phyloP scores from a whole-genome alignment of 495 filamentous ascomycete species.

The Glarea lozoyensis region DNA sequence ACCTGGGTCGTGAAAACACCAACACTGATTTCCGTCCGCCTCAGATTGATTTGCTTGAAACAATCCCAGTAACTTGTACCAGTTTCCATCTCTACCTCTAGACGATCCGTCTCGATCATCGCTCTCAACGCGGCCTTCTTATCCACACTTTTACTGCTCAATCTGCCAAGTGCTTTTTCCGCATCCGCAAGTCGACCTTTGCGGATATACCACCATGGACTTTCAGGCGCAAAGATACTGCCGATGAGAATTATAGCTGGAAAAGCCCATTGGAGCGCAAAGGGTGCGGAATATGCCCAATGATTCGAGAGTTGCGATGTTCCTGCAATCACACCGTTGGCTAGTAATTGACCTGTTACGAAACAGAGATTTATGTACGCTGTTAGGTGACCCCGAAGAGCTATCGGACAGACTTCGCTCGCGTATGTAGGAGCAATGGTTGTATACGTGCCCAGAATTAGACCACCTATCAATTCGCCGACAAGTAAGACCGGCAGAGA shows the following conservation, averaged over 20 bases:
- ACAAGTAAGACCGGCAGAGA: constrained; percentile 51
- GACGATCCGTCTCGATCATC: constrained; percentile 61
- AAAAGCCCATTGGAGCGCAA: constrained; percentile 60
- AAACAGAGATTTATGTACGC: constrained; percentile 67
- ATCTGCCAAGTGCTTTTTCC: constrained; percentile 44
- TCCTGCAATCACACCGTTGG: constrained; percentile 49
- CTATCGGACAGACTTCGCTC: constrained; percentile 51
- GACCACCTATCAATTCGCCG: constrained; percentile 41
- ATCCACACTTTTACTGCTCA: constrained; percentile 51
- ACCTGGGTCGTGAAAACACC: constrained; percentile 64
- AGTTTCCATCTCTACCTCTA: constrained; percentile 50
- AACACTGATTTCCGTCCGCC: constrained; percentile 61
- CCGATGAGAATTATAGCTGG: constrained; percentile 53
- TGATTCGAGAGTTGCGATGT: constrained; percentile 41
- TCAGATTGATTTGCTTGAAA: constrained; percentile 54
- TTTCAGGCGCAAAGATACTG: constrained; percentile 59
- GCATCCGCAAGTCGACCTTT: constrained; percentile 44
- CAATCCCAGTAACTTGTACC: constrained; percentile 54
- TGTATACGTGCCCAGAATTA: constrained; percentile 59
- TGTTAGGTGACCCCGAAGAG: constrained; percentile 54
- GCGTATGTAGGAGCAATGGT: constrained; percentile 39
- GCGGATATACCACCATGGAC: constrained; percentile 66
- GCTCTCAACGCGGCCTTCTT: constrained; percentile 56
- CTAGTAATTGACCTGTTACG: constrained; percentile 58
- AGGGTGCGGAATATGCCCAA: constrained; percentile 46